Evolutionary conservation across 2,329 filamentous ascomycete species (phyloP).

Genomic region (Peltaster fructicola): DNA sequence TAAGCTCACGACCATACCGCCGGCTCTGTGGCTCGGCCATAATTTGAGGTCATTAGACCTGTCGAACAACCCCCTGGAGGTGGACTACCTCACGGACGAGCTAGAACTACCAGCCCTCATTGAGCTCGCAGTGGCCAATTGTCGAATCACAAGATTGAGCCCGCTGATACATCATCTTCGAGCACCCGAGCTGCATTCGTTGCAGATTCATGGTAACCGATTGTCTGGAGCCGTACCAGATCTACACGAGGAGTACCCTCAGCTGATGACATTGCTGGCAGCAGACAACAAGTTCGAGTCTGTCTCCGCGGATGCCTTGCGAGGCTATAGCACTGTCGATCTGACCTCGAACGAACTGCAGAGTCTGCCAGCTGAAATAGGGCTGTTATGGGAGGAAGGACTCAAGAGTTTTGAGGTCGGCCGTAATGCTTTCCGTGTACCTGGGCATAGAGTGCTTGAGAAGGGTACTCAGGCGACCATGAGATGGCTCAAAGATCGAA

Average conservation of each 20-base stretch:
- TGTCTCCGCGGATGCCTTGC: slow-evolving; percentile 48
- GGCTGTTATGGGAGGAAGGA: slow-evolving; percentile 50
- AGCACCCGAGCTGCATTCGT: slow-evolving; percentile 57
- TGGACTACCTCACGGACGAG: slow-evolving; percentile 51
- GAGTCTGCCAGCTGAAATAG: slow-evolving; percentile 63
- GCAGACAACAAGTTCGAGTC: slow-evolving; percentile 65
- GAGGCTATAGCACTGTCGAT: slow-evolving; percentile 59
- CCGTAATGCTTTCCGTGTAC: slow-evolving; percentile 77
- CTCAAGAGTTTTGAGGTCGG: slow-evolving; percentile 56
- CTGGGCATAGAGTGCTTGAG: slow-evolving; percentile 65
- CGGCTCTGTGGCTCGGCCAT: slow-evolving; percentile 49
- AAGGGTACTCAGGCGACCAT: slow-evolving; percentile 75
- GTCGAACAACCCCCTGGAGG: slow-evolving; percentile 21
- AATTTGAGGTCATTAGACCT: slow-evolving; percentile 39
- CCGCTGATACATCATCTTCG: slow-evolving; percentile 48
- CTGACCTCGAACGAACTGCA: slow-evolving; percentile 72
- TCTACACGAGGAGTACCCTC: slow-evolving; percentile 51
- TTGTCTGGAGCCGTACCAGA: slow-evolving; percentile 48
- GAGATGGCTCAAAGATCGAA: slow-evolving; percentile 60
- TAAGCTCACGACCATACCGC: slow-evolving; percentile 50
- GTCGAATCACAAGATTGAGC: slow-evolving; percentile 53
- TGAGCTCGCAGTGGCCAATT: slow-evolving; percentile 58
- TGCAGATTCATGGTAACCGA: slow-evolving; percentile 74
- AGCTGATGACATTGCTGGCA: slow-evolving; percentile 50
- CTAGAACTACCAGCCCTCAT: slow-evolving; percentile 48